These are phyloP conservation scores for Angomonas desouzai DNA, from an alignment of 208 protist genomes.

Conservation along the genomic window DNA sequence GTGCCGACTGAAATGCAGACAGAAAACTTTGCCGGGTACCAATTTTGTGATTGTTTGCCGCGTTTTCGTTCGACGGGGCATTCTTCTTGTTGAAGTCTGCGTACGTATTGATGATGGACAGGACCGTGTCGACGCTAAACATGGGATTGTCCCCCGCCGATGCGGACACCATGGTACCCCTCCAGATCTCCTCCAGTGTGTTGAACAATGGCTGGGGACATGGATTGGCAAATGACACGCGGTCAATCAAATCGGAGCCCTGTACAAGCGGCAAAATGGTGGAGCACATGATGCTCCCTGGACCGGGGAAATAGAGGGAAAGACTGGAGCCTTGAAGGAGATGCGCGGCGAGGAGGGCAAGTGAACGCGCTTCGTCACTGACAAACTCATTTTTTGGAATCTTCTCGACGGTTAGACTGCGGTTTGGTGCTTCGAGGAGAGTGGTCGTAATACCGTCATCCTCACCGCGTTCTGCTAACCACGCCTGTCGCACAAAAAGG, in stretches of 20 bases:
- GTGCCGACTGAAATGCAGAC: background rate
- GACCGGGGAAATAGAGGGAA: slow-evolving; percentile 45
- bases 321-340: slow-evolving; percentile 72
- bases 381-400: slow-evolving; percentile 24
- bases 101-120: slow-evolving; percentile 71
- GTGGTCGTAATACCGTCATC: slow-evolving; percentile 73
- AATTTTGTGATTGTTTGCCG: background rate
- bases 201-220: slow-evolving; percentile 65
- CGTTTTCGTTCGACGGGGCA: background rate
- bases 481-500: slow-evolving; percentile 37
- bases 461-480: slow-evolving; percentile 45
- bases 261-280: slow-evolving; percentile 62
- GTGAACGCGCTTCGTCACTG: slow-evolving; percentile 44
- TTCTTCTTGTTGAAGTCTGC: slow-evolving; percentile 24
- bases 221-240: slow-evolving; percentile 46
- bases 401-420: slow-evolving; percentile 31
- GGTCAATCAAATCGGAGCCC: slow-evolving; percentile 42
- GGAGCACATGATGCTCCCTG: slow-evolving; percentile 28
- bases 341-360: slow-evolving; percentile 68
- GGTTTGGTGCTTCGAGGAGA: slow-evolving; percentile 27
- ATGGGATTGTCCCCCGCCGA: slow-evolving; percentile 23
- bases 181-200: slow-evolving; percentile 76
- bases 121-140: slow-evolving; percentile 60
- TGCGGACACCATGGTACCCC: slow-evolving; percentile 25
- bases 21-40: background rate